Percentiles rank a stretch among this genome's conserved stretches.
Evolutionary conservation across 106 monocot species (phyloP).

Genomic region (Amphibolis antarctica): DNA sequence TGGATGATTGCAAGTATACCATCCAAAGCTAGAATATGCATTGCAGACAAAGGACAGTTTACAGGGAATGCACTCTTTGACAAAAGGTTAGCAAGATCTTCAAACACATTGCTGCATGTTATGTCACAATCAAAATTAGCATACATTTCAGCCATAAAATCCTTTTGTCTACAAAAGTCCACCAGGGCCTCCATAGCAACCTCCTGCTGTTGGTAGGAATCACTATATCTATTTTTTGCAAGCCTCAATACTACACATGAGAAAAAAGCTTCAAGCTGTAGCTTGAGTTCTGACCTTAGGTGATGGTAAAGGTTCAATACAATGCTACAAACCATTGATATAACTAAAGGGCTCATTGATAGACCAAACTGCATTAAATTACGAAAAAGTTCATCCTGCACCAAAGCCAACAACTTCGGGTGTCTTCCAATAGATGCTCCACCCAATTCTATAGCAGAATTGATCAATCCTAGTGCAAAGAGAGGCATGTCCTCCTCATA

Average conservation of each 20-base stretch:
- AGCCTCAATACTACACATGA: conserved; percentile 83
- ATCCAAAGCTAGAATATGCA: conserved; percentile 22
- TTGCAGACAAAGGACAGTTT: conserved; percentile 19
- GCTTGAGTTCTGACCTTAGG: conserved; percentile 60
- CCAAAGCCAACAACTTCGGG: conserved; percentile 51
- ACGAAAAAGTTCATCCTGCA: conserved; percentile 77
- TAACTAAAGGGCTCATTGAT: conserved; percentile 77
- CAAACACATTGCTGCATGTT: conserved; percentile 18
- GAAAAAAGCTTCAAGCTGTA: conserved; percentile 92
- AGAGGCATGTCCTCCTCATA: conserved; percentile 91
- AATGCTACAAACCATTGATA: conserved; percentile 85
- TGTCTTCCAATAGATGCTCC: conserved; percentile 53
- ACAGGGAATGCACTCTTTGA: conserved; percentile 27
- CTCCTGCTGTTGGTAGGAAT: conserved; percentile 85
- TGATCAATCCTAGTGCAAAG: conserved; percentile 85
- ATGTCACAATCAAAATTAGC: conserved; percentile 28
- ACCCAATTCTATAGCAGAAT: conserved; percentile 73
- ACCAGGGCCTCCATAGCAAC: conserved; percentile 84
- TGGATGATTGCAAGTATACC: conserved; percentile 17
- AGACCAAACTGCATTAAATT: conserved; percentile 90
- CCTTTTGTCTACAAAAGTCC: conserved; percentile 19
- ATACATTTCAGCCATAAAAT: conserved; percentile 26
- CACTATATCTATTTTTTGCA: conserved; percentile 63
- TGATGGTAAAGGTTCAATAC: conserved; percentile 77
- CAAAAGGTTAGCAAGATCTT: conserved; percentile 21